Conservation (phyloP, 345 rosid species). For the Laguncularia racemosa region DNA sequence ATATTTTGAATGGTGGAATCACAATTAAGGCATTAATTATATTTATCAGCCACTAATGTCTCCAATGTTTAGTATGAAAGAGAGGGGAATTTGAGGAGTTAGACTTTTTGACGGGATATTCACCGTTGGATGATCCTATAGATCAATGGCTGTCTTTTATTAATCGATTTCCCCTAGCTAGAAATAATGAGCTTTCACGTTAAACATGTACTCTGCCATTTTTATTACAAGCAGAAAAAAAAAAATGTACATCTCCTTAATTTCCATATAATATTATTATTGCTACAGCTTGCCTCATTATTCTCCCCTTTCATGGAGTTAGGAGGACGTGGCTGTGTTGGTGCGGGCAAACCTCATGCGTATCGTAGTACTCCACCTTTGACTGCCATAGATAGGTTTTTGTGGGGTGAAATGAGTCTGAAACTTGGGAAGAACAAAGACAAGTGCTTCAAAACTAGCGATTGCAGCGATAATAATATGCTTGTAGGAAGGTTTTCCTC, state of each 20-base stretch:
- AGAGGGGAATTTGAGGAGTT: conserved; percentile 53
- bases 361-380: conserved; percentile 47
- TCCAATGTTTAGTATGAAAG: neutral
- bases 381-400: conserved; percentile 75
- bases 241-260: conserved; percentile 1
- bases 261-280: conserved; percentile 20
- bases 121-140: conserved; percentile 28
- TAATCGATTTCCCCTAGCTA: conserved; percentile 30
- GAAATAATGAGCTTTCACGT: neutral
- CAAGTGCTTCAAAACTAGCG: conserved; percentile 9
- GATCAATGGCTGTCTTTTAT: conserved; percentile 27
- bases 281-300: conserved; percentile 10
- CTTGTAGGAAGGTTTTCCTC: too few relatives aligned
- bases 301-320: conserved; percentile 27
- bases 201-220: conserved; percentile 16
- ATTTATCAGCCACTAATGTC: neutral
- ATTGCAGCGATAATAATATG: conserved; percentile 12
- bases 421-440: conserved; percentile 13
- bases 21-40: too few relatives aligned
- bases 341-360: conserved; percentile 10
- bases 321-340: conserved; percentile 10
- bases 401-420: conserved; percentile 39
- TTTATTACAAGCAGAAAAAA: neutral
- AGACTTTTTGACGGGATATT: conserved; percentile 17
- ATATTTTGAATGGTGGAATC: too few relatives aligned